Conservation (phyloP, 768 basidiomycete species). For the Boletus rubroflammeus region DNA sequence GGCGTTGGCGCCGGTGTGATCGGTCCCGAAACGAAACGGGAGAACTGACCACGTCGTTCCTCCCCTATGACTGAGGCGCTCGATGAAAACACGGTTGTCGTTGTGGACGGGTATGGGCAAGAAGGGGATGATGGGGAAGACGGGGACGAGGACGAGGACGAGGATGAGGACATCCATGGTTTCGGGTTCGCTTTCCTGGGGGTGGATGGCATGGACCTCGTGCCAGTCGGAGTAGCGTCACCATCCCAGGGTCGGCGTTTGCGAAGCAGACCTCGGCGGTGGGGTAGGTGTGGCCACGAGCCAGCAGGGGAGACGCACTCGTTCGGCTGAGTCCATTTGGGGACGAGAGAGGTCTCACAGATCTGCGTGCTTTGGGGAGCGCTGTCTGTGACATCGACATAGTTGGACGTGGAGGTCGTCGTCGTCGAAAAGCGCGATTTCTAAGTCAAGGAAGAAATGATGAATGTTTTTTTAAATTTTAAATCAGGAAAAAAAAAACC, state of each 20-base stretch:
- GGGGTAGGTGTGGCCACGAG: constrained; percentile 25
- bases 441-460: constrained; percentile 12
- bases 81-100: not conserved
- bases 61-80: not conserved
- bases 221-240: not conserved
- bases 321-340: not conserved
- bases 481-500: not conserved
- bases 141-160: constrained; percentile 9
- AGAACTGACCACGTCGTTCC: constrained; percentile 6
- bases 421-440: constrained; percentile 35
- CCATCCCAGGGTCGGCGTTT: constrained; percentile 26
- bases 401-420: constrained; percentile 34
- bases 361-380: not conserved
- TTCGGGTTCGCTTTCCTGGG: constrained; percentile 4
- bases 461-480: not conserved
- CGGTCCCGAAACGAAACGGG: not conserved
- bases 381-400: constrained; percentile 16
- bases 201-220: constrained; percentile 10
- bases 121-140: constrained; percentile 8
- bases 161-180: not conserved
- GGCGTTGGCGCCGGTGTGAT: not conserved
- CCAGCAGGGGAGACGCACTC: constrained; percentile 10
- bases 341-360: constrained; percentile 1
- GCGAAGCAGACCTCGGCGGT: constrained; percentile 25
- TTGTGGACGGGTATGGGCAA: constrained; percentile 1